Evolutionary conservation across 2,329 filamentous ascomycete species (phyloP).

Genomic region (Teratosphaeriaceae sp.): DNA sequence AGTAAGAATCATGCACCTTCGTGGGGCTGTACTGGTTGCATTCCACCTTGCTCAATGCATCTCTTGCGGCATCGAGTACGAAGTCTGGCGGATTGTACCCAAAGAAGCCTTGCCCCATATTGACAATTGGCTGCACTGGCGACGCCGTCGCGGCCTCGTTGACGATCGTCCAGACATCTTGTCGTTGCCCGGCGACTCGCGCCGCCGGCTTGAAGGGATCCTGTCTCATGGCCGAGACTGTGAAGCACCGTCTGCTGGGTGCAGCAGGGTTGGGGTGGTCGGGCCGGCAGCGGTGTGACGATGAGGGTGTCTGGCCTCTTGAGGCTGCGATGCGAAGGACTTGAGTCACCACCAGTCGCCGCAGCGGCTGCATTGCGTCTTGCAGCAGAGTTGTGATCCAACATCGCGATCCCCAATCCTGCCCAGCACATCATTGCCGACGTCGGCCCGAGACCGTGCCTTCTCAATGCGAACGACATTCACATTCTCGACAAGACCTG

Average conservation of each 20-base stretch:
- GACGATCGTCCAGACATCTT: slow-evolving; percentile 60
- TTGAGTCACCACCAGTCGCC: background rate
- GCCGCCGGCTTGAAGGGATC: slow-evolving; percentile 46
- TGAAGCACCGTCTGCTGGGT: slow-evolving; percentile 11
- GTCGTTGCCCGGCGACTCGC: slow-evolving; percentile 47
- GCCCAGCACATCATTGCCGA: too few species aligned
- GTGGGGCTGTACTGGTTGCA: slow-evolving; percentile 99
- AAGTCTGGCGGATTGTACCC: slow-evolving; percentile 93
- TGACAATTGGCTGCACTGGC: slow-evolving; percentile 58
- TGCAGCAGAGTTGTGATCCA: too few species aligned
- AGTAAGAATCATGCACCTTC: slow-evolving; percentile 54
- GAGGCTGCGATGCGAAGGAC: background rate
- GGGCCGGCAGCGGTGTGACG: background rate
- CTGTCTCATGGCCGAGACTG: slow-evolving; percentile 20
- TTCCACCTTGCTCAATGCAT: slow-evolving; percentile 81
- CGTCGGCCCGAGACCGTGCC: too few species aligned
- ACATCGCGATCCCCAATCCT: too few species aligned
- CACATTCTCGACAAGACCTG: too few species aligned
- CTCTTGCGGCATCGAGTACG: slow-evolving; percentile 84
- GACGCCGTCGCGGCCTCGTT: slow-evolving; percentile 61
- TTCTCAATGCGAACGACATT: too few species aligned
- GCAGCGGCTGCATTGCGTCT: too few species aligned
- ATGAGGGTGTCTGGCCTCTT: background rate
- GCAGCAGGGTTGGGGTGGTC: background rate
- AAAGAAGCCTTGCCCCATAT: slow-evolving; percentile 71